These are phyloP conservation scores for Gnomoniopsis sp. DNA, from an alignment of 2,329 filamentous ascomycete species.

Conservation along the genomic window DNA sequence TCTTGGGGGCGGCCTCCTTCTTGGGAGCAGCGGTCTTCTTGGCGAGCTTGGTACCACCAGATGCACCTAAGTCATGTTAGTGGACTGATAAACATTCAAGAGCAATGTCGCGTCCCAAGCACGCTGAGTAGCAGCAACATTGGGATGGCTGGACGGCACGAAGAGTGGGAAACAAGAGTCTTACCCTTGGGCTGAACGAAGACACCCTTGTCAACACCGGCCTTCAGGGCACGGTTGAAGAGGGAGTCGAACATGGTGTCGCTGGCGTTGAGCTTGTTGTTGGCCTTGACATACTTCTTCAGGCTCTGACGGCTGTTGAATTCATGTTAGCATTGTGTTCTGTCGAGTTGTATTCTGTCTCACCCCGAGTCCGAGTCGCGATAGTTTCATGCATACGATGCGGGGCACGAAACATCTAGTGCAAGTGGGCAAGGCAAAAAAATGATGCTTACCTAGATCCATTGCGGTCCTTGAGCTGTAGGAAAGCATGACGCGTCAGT, in stretches of 20 bases:
- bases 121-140: background rate
- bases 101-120: no score
- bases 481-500: constrained; percentile 36
- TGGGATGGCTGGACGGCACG: background rate
- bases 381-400: constrained; percentile 18
- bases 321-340: constrained; percentile 27
- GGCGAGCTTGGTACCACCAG: constrained; percentile 86
- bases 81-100: background rate
- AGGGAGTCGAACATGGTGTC: constrained; percentile 64
- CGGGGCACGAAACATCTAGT: constrained; percentile 17
- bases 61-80: constrained; percentile 56
- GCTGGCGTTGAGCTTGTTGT: constrained; percentile 43
- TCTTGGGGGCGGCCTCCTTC: constrained; percentile 30
- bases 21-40: constrained; percentile 29
- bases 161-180: constrained; percentile 28
- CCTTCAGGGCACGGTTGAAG: constrained; percentile 82
- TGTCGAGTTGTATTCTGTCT: background rate
- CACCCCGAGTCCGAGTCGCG: constrained; percentile 9
- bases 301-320: constrained; percentile 50
- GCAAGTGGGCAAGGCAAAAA: constrained; percentile 13
- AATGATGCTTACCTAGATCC: constrained; percentile 45
- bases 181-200: constrained; percentile 90
- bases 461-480: constrained; percentile 60
- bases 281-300: constrained; percentile 59
- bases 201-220: constrained; percentile 79